Conservation (phyloP, 768 basidiomycete species). For the Mycena leptocephala region DNA sequence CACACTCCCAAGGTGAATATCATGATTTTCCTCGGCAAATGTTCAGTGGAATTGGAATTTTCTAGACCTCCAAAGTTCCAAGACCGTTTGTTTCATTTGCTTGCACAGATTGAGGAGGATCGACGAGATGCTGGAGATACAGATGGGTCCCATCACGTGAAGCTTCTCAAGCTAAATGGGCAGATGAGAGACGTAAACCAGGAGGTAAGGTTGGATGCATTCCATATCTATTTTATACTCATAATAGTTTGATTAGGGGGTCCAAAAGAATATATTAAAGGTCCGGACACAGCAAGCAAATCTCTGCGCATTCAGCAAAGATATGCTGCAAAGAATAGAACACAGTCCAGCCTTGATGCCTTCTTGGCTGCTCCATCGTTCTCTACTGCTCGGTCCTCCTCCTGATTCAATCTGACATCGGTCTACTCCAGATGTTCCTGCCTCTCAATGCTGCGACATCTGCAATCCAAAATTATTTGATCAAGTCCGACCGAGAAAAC, state of each 20-base stretch:
- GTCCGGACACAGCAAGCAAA: too few relatives aligned
- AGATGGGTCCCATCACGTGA: background rate
- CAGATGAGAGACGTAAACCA: background rate
- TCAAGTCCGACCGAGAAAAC: too few relatives aligned
- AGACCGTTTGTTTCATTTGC: background rate
- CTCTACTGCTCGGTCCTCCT: background rate
- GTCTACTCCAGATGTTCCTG: too few relatives aligned
- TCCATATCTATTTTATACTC: background rate
- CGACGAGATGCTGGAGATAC: constrained; percentile 5
- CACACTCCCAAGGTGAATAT: too few relatives aligned
- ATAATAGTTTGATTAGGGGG: background rate
- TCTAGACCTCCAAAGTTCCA: too few relatives aligned
- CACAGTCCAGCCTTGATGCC: background rate
- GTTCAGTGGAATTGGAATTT: too few relatives aligned
- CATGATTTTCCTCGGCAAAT: too few relatives aligned
- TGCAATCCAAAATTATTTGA: too few relatives aligned
- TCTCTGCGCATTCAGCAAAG: background rate
- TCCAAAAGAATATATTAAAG: background rate
- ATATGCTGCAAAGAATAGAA: background rate
- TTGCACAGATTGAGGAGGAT: constrained; percentile 3
- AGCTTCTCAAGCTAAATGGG: background rate
- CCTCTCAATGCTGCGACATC: too few relatives aligned
- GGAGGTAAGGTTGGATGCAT: background rate
- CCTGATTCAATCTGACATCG: too few relatives aligned
- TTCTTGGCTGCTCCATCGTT: background rate